Conservation (phyloP, 2,329 filamentous ascomycete species). For the Chaetomiaceae sp. region DNA sequence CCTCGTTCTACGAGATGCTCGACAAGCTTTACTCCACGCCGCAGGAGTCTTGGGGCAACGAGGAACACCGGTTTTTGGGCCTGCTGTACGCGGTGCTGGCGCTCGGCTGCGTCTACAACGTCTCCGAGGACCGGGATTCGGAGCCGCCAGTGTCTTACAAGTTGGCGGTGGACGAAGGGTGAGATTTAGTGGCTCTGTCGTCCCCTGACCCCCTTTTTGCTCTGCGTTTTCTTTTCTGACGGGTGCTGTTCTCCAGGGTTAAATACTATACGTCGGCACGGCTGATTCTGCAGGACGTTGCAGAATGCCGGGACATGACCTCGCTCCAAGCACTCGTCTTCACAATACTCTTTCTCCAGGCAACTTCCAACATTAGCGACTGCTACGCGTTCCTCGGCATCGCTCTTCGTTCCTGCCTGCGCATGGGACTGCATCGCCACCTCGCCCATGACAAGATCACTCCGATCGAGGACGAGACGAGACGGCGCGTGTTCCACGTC, state of each 20-base stretch:
- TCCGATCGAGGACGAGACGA: constrained; percentile 59
- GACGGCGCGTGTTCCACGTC: constrained; percentile 63
- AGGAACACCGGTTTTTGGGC: constrained; percentile 65
- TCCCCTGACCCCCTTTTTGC: background rate
- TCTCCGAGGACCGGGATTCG: constrained; percentile 50
- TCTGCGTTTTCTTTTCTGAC: constrained; percentile 4
- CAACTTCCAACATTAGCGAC: constrained; percentile 71
- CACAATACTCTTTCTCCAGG: constrained; percentile 76
- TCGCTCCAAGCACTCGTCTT: constrained; percentile 73
- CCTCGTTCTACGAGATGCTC: constrained; percentile 72
- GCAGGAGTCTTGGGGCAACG: constrained; percentile 56
- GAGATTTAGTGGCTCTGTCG: constrained; percentile 24
- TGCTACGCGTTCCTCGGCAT: constrained; percentile 80
- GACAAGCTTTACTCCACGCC: constrained; percentile 72
- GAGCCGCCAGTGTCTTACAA: constrained; percentile 44
- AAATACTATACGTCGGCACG: constrained; percentile 71
- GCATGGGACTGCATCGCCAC: constrained; percentile 73
- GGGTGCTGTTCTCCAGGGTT: constrained; percentile 45
- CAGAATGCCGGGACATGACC: constrained; percentile 67
- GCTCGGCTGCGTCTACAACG: constrained; percentile 67
- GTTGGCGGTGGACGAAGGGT: constrained; percentile 54
- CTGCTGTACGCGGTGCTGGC: constrained; percentile 67
- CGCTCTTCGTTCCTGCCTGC: constrained; percentile 68
- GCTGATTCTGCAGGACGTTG: constrained; percentile 59
- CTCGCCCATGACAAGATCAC: constrained; percentile 60